phyloP scores from a whole-genome alignment of 176 grass and related monocot species.

The Oryza australiensis region DNA sequence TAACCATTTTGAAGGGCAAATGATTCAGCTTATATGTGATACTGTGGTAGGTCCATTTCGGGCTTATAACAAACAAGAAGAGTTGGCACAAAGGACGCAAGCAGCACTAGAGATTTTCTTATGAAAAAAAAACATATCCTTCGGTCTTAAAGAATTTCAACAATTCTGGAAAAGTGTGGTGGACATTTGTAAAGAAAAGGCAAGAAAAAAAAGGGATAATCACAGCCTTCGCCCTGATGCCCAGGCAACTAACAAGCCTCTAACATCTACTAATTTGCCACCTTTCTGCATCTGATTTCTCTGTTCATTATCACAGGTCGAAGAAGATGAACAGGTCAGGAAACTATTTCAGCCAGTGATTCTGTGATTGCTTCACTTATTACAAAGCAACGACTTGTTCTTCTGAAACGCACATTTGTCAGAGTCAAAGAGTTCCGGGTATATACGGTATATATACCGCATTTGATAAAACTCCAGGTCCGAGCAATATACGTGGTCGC shows the following conservation, averaged over 20 bases:
- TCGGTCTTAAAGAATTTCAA: neutral
- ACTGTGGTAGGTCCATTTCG: neutral
- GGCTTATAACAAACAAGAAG: neutral
- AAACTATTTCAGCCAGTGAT: neutral
- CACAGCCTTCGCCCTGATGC: neutral
- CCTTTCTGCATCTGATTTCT: neutral
- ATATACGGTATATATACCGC: neutral
- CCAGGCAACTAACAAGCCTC: slow-evolving; percentile 7
- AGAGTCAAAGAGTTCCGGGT: neutral
- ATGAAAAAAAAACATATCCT: neutral
- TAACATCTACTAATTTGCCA: neutral
- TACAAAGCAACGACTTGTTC: neutral
- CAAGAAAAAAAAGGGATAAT: neutral
- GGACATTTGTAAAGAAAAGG: neutral
- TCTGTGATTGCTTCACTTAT: too few species aligned
- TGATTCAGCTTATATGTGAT: neutral
- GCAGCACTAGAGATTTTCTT: neutral
- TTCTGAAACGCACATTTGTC: neutral
- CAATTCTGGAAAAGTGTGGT: neutral
- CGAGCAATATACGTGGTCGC: slow-evolving; percentile 9
- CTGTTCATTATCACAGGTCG: neutral
- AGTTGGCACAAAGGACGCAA: neutral
- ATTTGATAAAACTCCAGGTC: slow-evolving; percentile 20
- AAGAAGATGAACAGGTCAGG: neutral
- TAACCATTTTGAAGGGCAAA: neutral